A percentile compares a stretch with the other conserved stretches of the same genome.
phyloP scores from a whole-genome alignment of 352 stramenopile genomes.

The Globisporangium viniferum region DNA sequence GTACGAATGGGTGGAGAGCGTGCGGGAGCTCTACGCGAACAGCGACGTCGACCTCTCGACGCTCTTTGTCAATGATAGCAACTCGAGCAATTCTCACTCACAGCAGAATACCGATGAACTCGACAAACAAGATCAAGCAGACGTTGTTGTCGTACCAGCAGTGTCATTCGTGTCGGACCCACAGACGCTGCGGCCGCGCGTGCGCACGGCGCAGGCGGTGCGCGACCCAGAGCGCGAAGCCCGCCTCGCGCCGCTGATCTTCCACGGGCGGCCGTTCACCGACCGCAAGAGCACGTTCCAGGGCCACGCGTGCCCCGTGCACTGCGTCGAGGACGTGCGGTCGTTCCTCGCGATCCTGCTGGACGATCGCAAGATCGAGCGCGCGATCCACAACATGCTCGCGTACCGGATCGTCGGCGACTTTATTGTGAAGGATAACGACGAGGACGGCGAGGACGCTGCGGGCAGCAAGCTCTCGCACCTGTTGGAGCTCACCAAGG shows the following conservation, averaged over 20 bases:
- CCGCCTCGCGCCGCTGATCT: constrained; percentile 55
- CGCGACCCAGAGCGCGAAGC: constrained; percentile 56
- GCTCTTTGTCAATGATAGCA: constrained; percentile 2
- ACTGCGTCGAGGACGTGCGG: constrained; percentile 68
- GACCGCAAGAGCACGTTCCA: constrained; percentile 88
- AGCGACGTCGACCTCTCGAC: constrained; percentile 29
- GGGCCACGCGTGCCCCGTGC: constrained; percentile 57
- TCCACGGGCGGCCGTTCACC: constrained; percentile 60
- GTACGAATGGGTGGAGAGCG: constrained; percentile 85
- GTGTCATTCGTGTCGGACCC: constrained; percentile 50
- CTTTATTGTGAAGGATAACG: constrained; percentile 80
- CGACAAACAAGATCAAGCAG: constrained; percentile 12
- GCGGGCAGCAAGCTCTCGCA: constrained; percentile 82
- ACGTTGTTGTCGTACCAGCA: constrained; percentile 2
- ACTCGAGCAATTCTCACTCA: neutral
- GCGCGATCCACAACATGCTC: constrained; percentile 88
- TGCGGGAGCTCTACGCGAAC: constrained; percentile 66
- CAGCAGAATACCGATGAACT: neutral
- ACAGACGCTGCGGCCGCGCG: constrained; percentile 58
- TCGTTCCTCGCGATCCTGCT: constrained; percentile 78
- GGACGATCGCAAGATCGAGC: constrained; percentile 78
- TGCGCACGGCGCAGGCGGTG: constrained; percentile 55
- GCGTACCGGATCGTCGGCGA: constrained; percentile 78
- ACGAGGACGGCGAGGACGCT: constrained; percentile 82
- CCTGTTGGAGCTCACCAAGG: constrained; percentile 75